A percentile compares a stretch with the other conserved stretches of the same genome.
These are phyloP conservation scores for Lactarius akahatsu DNA, from an alignment of 768 basidiomycete species.

Conservation along the genomic window DNA sequence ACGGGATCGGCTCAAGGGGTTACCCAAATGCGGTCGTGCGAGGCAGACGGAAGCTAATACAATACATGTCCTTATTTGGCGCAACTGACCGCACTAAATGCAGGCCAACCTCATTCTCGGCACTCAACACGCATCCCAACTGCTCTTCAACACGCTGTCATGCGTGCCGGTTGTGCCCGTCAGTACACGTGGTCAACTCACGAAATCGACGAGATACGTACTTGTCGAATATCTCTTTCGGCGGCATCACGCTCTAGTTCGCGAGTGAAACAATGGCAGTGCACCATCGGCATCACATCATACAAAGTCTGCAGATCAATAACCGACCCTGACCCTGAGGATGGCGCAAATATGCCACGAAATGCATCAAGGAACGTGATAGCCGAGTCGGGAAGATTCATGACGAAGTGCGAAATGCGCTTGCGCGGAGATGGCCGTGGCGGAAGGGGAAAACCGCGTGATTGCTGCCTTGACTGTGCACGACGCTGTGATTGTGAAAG, in stretches of 20 bases:
- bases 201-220: conserved; percentile 40
- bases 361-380: conserved; percentile 89
- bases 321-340: conserved; percentile 40
- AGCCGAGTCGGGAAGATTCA: conserved; percentile 95
- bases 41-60: conserved; percentile 82
- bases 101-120: conserved; percentile 49
- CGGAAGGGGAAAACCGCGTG: conserved; percentile 20
- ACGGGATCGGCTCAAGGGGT: not conserved
- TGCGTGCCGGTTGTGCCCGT: conserved; percentile 1
- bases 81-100: conserved; percentile 91
- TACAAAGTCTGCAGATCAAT: conserved; percentile 40
- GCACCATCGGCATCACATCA: conserved; percentile 77
- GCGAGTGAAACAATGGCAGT: conserved; percentile 95
- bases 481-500: conserved; percentile 41
- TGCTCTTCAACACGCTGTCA: conserved; percentile 68
- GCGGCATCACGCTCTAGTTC: conserved; percentile 70
- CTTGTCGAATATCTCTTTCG: conserved; percentile 75
- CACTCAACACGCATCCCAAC: conserved; percentile 53
- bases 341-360: conserved; percentile 58
- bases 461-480: conserved; percentile 42
- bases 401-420: conserved; percentile 84
- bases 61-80: conserved; percentile 97
- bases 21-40: conserved; percentile 40
- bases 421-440: conserved; percentile 42
- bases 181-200: conserved; percentile 15